Percentiles rank a stretch among this genome's conserved stretches.
These are phyloP conservation scores for Venustampulla echinocandica DNA, from an alignment of 495 filamentous ascomycete genomes.

Conservation along the genomic window DNA sequence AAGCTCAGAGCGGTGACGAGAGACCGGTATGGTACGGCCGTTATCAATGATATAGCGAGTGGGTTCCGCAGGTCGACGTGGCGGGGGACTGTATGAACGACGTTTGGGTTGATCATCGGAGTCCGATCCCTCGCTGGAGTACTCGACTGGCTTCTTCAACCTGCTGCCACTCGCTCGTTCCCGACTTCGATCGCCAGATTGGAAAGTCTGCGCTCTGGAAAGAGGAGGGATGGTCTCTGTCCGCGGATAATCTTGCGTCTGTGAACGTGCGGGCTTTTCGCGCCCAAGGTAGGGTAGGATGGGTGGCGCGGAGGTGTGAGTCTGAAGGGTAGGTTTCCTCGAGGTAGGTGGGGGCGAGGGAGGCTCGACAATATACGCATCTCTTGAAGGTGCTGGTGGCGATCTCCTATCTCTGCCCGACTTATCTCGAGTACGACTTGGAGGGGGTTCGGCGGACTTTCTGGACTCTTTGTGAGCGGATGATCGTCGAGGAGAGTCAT, in stretches of 20 bases:
- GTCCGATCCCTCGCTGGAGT: constrained; percentile 2
- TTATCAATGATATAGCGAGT: constrained; percentile 13
- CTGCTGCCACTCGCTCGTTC: constrained; percentile 14
- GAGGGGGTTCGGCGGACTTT: constrained; percentile 15
- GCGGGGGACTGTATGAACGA: constrained; percentile 14
- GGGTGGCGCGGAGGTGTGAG: constrained; percentile 20
- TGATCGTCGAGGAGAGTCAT: constrained; percentile 21
- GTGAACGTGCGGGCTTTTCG: constrained; percentile 17
- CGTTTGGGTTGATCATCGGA: constrained; percentile 15
- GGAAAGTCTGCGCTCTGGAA: constrained; percentile 18
- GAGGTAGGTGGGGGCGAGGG: constrained; percentile 8
- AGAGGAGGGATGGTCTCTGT: constrained; percentile 11
- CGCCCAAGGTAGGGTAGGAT: constrained; percentile 1
- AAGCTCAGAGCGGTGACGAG: constrained; percentile 17
- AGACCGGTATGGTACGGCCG: constrained; percentile 7
- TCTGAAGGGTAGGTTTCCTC: constrained; percentile 21
- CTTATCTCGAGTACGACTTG: constrained; percentile 10
- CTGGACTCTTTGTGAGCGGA: constrained; percentile 10
- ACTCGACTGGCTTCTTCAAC: constrained; percentile 15
- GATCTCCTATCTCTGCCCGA: constrained; percentile 14
- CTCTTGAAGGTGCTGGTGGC: constrained; percentile 1
- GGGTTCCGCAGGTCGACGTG: neutral
- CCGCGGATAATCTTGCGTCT: constrained; percentile 19
- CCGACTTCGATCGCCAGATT: constrained; percentile 11
- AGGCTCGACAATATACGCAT: constrained; percentile 22